These are phyloP conservation scores for Nitzschia putrida DNA, from an alignment of 108 stramenopile species.

Conservation along the genomic window DNA sequence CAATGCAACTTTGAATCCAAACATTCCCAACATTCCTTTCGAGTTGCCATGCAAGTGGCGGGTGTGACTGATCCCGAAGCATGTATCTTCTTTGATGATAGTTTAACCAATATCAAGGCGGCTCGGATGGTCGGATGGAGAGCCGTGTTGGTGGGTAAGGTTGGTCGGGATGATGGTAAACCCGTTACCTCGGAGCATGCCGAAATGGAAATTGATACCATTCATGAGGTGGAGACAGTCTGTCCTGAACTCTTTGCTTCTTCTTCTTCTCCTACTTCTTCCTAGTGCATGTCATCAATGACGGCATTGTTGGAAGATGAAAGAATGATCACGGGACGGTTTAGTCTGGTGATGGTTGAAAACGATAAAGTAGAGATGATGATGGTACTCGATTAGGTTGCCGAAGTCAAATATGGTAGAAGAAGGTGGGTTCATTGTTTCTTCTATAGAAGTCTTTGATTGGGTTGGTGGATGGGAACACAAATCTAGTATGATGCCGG, in stretches of 20 bases:
- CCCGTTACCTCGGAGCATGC: constrained; percentile 52
- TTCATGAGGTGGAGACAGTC: constrained; percentile 51
- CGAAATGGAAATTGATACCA: constrained; percentile 57
- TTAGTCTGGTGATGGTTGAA: too few species aligned
- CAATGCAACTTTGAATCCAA: constrained; percentile 63
- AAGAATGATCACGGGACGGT: too few species aligned
- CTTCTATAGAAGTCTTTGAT: too few species aligned
- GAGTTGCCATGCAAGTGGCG: constrained; percentile 60
- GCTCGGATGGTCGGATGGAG: constrained; percentile 63
- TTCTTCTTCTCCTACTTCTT: background rate
- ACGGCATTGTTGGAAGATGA: too few species aligned
- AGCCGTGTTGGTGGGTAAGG: constrained; percentile 54
- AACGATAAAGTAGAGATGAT: too few species aligned
- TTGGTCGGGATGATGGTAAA: constrained; percentile 53
- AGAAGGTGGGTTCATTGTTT: too few species aligned
- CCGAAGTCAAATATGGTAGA: too few species aligned
- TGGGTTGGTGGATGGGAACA: too few species aligned
- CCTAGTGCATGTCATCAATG: too few species aligned
- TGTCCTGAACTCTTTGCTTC: constrained; percentile 53
- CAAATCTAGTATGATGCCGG: too few species aligned
- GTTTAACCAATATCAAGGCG: constrained; percentile 47
- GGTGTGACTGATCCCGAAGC: constrained; percentile 43
- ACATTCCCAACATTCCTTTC: constrained; percentile 54
- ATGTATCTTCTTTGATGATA: constrained; percentile 70
- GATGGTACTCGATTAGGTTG: too few species aligned